Conservation (phyloP, 1,284 basidiomycete species). For the Sphaerobolus stellatus region DNA sequence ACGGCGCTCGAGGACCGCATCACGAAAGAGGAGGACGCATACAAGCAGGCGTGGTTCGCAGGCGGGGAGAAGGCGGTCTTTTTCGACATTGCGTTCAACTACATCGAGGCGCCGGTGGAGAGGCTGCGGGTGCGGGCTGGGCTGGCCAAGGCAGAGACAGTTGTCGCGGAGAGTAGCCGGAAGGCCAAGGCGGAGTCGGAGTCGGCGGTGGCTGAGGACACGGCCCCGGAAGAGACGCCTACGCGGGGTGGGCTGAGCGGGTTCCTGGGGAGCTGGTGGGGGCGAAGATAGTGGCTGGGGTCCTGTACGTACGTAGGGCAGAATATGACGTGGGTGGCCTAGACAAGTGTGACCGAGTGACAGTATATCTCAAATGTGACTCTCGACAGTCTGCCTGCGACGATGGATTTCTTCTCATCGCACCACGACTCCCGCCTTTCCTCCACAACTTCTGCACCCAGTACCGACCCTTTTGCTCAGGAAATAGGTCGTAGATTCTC, state of each 20-base stretch:
- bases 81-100: constrained; percentile 94
- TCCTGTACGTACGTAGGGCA: neutral
- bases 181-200: constrained; percentile 35
- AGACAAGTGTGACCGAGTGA: neutral
- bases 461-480: constrained; percentile 23
- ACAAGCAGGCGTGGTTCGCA: constrained; percentile 80
- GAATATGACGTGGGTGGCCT: constrained; percentile 3
- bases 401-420: constrained; percentile 15
- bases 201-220: neutral
- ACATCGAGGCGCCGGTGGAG: constrained; percentile 83
- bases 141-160: constrained; percentile 31
- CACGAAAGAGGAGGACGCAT: constrained; percentile 46
- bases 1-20: constrained; percentile 53
- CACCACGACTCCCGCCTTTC: constrained; percentile 6
- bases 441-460: neutral
- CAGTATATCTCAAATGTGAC: neutral
- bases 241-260: constrained; percentile 2
- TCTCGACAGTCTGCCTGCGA: neutral
- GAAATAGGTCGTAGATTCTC: constrained; percentile 23
- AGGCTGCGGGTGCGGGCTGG: constrained; percentile 70
- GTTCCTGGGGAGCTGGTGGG: constrained; percentile 12
- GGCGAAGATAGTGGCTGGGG: neutral
- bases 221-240: neutral
- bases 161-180: constrained; percentile 25
- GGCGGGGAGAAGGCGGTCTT: constrained; percentile 85